Conservation (phyloP, 768 basidiomycete genomes). For the Mycena maculata region DNA sequence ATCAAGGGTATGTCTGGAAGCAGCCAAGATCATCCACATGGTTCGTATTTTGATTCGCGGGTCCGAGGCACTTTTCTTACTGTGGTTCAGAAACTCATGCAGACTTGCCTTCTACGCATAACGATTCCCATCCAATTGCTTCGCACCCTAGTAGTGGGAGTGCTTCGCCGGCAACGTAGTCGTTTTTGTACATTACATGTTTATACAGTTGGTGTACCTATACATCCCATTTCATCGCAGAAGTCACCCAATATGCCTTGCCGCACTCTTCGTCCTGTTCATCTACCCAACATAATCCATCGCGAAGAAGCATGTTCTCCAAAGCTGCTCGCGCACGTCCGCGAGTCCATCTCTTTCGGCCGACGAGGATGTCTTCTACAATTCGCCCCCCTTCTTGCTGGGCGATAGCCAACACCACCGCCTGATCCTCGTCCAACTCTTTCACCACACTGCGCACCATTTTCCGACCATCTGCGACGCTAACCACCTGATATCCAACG, state of each 20-base stretch:
- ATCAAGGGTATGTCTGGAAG: conserved; percentile 57
- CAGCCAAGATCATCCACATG: conserved; percentile 16
- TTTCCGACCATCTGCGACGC: conserved; percentile 73
- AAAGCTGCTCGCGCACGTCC: conserved; percentile 83
- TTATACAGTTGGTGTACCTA: conserved; percentile 21
- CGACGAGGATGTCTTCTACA: conserved; percentile 69
- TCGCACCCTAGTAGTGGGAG: not conserved
- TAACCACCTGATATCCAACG: conserved; percentile 90
- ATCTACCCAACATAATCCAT: conserved; percentile 96
- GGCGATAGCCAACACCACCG: conserved; percentile 81
- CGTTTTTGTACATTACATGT: not conserved
- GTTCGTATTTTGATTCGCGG: not conserved
- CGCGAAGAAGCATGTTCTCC: conserved; percentile 90
- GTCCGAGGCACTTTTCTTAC: not conserved
- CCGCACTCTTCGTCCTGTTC: conserved; percentile 79
- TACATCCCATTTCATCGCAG: conserved; percentile 87
- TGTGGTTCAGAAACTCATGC: not conserved
- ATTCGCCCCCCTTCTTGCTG: conserved; percentile 77
- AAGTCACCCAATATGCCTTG: conserved; percentile 88
- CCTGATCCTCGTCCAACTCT: conserved; percentile 91
- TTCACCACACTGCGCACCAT: conserved; percentile 92
- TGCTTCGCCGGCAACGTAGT: conserved; percentile 12
- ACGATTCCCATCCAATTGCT: not conserved
- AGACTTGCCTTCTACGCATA: not conserved
- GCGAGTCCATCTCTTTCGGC: conserved; percentile 77